These are phyloP conservation scores for Rhodotorula diobovata DNA, from an alignment of 768 basidiomycete genomes.

Conservation along the genomic window DNA sequence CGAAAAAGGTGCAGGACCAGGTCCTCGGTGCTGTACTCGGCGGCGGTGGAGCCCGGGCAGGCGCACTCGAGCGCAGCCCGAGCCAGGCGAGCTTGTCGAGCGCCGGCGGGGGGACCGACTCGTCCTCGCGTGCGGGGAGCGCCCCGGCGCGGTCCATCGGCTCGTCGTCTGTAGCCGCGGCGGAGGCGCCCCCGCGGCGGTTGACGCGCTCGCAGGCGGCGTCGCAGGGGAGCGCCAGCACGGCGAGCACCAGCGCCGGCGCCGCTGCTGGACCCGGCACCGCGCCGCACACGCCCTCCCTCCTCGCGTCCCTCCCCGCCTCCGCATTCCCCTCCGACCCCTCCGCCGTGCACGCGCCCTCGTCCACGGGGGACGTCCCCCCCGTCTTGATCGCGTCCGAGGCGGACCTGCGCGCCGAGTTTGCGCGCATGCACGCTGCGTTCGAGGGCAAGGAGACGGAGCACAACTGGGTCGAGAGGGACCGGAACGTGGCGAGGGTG, in stretches of 20 bases:
- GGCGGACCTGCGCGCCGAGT: conserved; percentile 79
- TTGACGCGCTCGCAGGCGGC: conserved; percentile 13
- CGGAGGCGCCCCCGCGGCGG: not conserved
- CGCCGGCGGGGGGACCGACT: not conserved
- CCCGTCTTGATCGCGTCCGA: conserved; percentile 64
- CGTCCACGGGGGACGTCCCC: not conserved
- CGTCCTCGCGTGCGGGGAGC: not conserved
- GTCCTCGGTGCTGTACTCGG: conserved; percentile 54
- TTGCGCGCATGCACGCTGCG: conserved; percentile 66
- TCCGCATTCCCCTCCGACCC: conserved; percentile 30
- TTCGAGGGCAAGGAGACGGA: conserved; percentile 97
- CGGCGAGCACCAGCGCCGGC: not conserved
- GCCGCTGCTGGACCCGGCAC: too few relatives aligned
- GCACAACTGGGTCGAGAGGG: conserved; percentile 85
- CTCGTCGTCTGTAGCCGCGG: not conserved
- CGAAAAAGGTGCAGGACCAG: conserved; percentile 78
- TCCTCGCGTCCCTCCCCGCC: conserved; percentile 27
- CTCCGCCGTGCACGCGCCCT: not conserved
- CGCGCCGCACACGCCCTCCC: conserved; percentile 5
- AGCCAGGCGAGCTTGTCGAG: conserved; percentile 12
- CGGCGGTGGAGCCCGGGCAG: not conserved
- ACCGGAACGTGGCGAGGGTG: conserved; percentile 48
- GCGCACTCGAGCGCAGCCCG: conserved; percentile 10
- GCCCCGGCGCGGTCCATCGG: not conserved
- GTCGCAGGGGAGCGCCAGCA: not conserved